phyloP scores from a whole-genome alignment of 495 filamentous ascomycete species.

The Penicillium lagena region DNA sequence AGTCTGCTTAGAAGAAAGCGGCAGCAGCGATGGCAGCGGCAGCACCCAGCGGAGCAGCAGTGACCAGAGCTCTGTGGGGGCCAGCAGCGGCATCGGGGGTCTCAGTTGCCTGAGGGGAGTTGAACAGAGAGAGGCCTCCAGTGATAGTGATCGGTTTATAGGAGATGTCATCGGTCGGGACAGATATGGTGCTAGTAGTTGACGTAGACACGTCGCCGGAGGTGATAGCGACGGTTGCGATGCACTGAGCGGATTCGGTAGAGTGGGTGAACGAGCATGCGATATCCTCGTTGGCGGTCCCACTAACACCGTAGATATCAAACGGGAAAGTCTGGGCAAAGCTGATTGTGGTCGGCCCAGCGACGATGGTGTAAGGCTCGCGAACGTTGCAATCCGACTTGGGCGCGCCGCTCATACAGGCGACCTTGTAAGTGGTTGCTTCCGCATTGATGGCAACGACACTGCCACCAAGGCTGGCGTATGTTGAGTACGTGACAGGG shows the following conservation, averaged over 20 bases:
- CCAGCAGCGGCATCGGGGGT: no score
- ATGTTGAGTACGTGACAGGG: neutral
- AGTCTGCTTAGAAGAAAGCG: no score
- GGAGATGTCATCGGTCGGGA: no score
- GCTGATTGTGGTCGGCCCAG: constrained; percentile 11
- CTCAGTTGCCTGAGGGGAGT: no score
- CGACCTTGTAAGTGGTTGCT: constrained; percentile 22
- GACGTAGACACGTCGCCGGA: no score
- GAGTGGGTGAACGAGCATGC: constrained; percentile 7
- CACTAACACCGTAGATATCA: neutral
- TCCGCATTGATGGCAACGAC: constrained; percentile 14
- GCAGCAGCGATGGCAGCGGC: no score
- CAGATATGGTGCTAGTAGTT: no score
- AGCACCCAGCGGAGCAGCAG: no score
- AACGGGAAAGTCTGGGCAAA: neutral
- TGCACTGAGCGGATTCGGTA: constrained; percentile 2
- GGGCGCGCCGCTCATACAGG: constrained; percentile 13
- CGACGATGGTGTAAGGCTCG: constrained; percentile 18
- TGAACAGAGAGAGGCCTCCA: no score
- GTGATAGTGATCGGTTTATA: no score
- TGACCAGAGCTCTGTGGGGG: no score
- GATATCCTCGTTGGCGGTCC: neutral
- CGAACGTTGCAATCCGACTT: constrained; percentile 11
- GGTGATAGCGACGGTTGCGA: no score
- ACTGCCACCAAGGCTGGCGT: constrained; percentile 17